Percentiles rank a stretch among this genome's conserved stretches.
These are phyloP conservation scores for Hypomontagnella submonticulosa DNA, from an alignment of 495 filamentous ascomycete genomes.

Conservation along the genomic window DNA sequence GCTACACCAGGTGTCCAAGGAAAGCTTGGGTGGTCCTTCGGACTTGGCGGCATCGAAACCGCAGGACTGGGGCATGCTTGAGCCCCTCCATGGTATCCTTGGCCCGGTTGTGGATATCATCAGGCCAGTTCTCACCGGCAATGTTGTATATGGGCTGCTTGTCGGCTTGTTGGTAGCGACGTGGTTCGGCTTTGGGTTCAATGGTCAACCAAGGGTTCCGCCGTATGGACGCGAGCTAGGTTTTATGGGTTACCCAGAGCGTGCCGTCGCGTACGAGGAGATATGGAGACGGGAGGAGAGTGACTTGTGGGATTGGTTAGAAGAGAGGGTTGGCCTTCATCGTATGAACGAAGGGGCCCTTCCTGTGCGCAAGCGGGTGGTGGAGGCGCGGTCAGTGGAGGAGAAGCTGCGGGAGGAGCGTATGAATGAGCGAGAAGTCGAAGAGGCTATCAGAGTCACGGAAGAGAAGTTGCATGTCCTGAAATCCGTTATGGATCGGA, in stretches of 20 bases:
- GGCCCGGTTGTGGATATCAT: constrained; percentile 77
- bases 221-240: constrained; percentile 50
- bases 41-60: constrained; percentile 57
- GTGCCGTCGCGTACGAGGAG: constrained; percentile 88
- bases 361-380: constrained; percentile 49
- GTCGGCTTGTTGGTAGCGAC: constrained; percentile 67
- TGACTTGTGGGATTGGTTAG: constrained; percentile 95
- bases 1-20: constrained; percentile 52
- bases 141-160: constrained; percentile 71
- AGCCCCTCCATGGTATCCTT: constrained; percentile 76
- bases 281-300: constrained; percentile 92
- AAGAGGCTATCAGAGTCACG: constrained; percentile 84
- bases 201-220: constrained; percentile 48
- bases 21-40: constrained; percentile 57
- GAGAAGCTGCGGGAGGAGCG: constrained; percentile 72
- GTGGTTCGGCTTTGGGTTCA: constrained; percentile 63
- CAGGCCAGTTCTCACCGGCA: constrained; percentile 74
- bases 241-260: constrained; percentile 66
- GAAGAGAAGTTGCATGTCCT: constrained; percentile 82
- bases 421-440: constrained; percentile 83
- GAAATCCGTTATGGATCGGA: constrained; percentile 74
- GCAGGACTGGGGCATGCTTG: constrained; percentile 80
- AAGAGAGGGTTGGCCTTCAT: constrained; percentile 84
- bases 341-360: constrained; percentile 62
- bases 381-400: constrained; percentile 60